These are phyloP conservation scores for Pleurotus giganteus DNA, from an alignment of 768 basidiomycete species.

Conservation along the genomic window DNA sequence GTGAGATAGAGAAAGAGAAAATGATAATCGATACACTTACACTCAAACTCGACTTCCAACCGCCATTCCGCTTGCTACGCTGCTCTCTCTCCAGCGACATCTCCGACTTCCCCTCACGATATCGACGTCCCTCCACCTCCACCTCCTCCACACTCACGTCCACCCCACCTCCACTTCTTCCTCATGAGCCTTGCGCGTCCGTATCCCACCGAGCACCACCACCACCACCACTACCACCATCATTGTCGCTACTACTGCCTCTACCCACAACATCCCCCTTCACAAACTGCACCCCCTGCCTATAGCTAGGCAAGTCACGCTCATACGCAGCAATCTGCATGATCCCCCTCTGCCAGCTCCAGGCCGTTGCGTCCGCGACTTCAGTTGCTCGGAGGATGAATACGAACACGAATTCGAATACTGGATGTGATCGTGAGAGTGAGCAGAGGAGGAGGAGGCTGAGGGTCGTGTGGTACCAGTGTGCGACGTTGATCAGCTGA, in stretches of 20 bases:
- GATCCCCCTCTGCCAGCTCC: neutral
- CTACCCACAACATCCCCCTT: neutral
- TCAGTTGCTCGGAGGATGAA: too few species aligned
- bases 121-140: neutral
- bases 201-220: neutral
- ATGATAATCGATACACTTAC: neutral
- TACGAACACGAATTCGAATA: neutral
- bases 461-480: neutral
- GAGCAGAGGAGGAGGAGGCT: too few species aligned
- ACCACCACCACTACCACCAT: too few species aligned
- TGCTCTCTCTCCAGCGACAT: neutral
- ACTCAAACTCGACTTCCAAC: neutral
- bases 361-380: neutral
- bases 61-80: neutral
- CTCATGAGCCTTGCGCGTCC: neutral
- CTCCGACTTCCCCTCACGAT: neutral
- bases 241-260: too few species aligned
- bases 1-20: neutral
- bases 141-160: too few species aligned
- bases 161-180: neutral
- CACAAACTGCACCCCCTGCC: conserved; percentile 2
- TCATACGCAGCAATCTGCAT: conserved; percentile 4
- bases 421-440: neutral
- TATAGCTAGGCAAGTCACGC: conserved; percentile 1
- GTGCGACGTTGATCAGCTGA: conserved; percentile 1